Evolutionary conservation across 495 filamentous ascomycete species (phyloP).

Genomic region (Xylaria sp.): DNA sequence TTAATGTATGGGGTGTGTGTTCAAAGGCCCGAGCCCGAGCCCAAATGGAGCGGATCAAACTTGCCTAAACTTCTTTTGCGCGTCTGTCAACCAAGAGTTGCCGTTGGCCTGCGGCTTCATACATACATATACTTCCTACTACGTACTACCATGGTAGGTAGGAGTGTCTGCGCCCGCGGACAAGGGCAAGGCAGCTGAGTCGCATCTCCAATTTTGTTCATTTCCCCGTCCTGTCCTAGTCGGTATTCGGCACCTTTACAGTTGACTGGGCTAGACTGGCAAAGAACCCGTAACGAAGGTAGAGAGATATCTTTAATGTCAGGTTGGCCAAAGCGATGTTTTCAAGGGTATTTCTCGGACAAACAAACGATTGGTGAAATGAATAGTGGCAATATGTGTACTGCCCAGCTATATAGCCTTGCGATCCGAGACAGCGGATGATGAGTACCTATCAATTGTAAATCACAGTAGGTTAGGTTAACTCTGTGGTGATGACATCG

Average conservation of each 20-base stretch:
- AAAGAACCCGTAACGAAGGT: neutral
- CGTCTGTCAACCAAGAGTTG: conserved; percentile 17
- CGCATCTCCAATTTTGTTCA: conserved; percentile 7
- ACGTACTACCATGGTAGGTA: neutral
- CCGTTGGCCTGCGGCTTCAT: conserved; percentile 1
- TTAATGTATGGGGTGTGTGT: neutral
- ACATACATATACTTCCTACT: neutral
- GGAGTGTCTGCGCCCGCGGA: neutral
- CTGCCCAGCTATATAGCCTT: neutral
- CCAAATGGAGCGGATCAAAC: conserved; percentile 11
- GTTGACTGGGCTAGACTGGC: neutral
- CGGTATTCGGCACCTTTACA: neutral
- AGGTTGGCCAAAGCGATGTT: neutral
- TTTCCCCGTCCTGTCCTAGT: conserved; percentile 8
- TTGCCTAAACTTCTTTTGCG: conserved; percentile 5
- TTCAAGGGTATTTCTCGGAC: neutral
- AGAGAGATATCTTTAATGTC: neutral
- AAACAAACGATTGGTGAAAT: neutral
- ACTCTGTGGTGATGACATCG: neutral
- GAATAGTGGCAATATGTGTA: neutral
- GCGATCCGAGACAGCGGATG: neutral
- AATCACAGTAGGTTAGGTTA: no score
- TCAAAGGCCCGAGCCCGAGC: conserved; percentile 1
- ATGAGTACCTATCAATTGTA: neutral
- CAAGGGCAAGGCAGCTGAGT: conserved; percentile 13